Evolutionary conservation across 2,329 filamentous ascomycete species (phyloP), one percentile per base, ranked within the genome.

Genomic region (Apiospora kogelbergensis): DNA sequence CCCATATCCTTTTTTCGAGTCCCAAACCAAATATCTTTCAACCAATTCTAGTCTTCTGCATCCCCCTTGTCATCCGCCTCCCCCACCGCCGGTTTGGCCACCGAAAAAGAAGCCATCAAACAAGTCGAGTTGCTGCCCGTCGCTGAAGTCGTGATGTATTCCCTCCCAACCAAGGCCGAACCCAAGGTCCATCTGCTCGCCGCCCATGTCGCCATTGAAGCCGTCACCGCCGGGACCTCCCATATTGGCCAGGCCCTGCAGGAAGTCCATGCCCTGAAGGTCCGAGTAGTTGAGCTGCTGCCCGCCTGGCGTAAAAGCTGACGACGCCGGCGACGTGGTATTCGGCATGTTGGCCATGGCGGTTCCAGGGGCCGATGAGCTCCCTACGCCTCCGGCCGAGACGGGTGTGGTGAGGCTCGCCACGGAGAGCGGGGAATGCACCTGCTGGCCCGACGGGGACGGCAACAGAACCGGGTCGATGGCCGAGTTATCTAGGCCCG

Each of bases 41-140:
- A 15, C 22, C 22, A 6, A 26, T 13, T 15, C 30, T 20, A 15
- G 15, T 57, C 26, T 30, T 46, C 7, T 57, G 20, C 15, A 6
- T 10, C 26, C 24, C 6, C 6, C 10, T 57, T 7, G 48, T 20
- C 30, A 33, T 22, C 53, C 53, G 22, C 64, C 67, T 5, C 60
- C 67, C 15, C 73, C 73, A 17, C 76, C 76, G 6, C 81, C 78
- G 71, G 81, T 82, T 72, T 85, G 85, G 0, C 85, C 86, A 0
- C 90, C 90, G 76, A 92, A 92, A 81, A 92, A 92, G 77, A 93
- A 93, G 0, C 89, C 89, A 75, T 93, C 91, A 78, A 93, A 93
- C 0, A 90, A 85, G 69, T 92, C 88, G 75, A 92, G 84, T 75
- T 89, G 85, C 76, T 87, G 83, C 66, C 84, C 84, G 63, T 89